Percentiles rank a stretch among this genome's conserved stretches.
Conservation (phyloP, 2,329 filamentous ascomycete genomes). For the Epichloe hybrida region DNA sequence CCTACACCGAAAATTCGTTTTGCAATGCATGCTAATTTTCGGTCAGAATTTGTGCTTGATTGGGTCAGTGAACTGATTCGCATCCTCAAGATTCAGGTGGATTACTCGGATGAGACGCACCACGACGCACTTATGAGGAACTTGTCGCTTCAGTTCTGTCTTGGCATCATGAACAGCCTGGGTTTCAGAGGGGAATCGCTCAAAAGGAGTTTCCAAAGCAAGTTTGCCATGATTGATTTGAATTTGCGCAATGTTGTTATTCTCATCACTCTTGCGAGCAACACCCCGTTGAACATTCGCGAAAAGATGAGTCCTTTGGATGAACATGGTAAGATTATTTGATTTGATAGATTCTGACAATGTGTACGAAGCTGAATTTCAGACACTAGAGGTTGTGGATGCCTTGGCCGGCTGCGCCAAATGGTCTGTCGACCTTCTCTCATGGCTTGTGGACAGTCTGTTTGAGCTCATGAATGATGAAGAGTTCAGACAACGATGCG, state of each 20-base stretch:
- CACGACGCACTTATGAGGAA: constrained; percentile 64
- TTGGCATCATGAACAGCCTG: constrained; percentile 68
- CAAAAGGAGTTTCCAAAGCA: constrained; percentile 52
- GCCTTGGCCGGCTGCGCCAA: constrained; percentile 60
- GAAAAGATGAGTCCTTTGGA: constrained; percentile 46
- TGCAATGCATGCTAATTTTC: constrained; percentile 8
- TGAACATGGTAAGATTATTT: constrained; percentile 32
- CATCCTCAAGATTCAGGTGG: constrained; percentile 58
- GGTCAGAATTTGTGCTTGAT: constrained; percentile 42
- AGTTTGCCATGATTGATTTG: constrained; percentile 61
- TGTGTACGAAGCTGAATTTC: background rate
- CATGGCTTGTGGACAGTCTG: constrained; percentile 47
- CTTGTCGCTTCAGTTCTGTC: constrained; percentile 55
- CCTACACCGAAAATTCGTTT: background rate
- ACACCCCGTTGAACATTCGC: constrained; percentile 38
- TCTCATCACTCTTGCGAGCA: constrained; percentile 50
- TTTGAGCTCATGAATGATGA: constrained; percentile 40
- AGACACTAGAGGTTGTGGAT: constrained; percentile 52
- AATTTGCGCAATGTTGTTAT: constrained; percentile 61
- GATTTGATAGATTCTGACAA: background rate
- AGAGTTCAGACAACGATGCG: constrained; percentile 37
- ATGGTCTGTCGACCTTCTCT: constrained; percentile 63
- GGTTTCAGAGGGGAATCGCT: constrained; percentile 56
- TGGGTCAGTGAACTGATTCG: constrained; percentile 55
- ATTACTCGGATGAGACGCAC: constrained; percentile 65